These are phyloP conservation scores for Leccinum incarnatum DNA, from an alignment of 768 basidiomycete species.

Conservation along the genomic window DNA sequence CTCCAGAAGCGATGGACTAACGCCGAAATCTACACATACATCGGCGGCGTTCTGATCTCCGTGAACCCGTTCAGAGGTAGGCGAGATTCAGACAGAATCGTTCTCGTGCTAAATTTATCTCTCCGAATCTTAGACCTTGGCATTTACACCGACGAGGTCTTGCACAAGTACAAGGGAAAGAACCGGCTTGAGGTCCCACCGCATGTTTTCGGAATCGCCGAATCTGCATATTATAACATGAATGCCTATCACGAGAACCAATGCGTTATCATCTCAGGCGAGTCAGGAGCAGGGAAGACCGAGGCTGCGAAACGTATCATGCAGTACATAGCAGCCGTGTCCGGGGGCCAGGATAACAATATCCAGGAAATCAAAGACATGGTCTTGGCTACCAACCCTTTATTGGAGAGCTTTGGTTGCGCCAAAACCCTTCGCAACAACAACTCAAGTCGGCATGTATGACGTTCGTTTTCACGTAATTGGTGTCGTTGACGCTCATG, in stretches of 20 bases:
- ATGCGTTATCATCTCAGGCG: constrained; percentile 98
- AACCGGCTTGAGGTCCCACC: constrained; percentile 97
- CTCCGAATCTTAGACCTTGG: constrained; percentile 69
- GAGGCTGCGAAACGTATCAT: constrained; percentile 99
- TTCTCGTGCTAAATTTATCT: constrained; percentile 6
- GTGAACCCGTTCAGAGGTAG: constrained; percentile 96
- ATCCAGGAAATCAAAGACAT: constrained; percentile 99
- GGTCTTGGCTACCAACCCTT: constrained; percentile 97
- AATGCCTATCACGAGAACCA: constrained; percentile 99
- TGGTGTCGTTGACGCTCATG: constrained; percentile 4
- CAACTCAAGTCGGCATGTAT: constrained; percentile 96
- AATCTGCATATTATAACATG: constrained; percentile 98
- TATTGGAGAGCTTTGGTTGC: constrained; percentile 97
- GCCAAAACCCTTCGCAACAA: constrained; percentile 99
- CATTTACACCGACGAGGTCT: constrained; percentile 90
- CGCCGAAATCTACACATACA: constrained; percentile 98
- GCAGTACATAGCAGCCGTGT: constrained; percentile 99
- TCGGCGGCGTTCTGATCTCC: constrained; percentile 97
- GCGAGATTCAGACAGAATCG: constrained; percentile 8
- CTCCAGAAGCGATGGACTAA: constrained; percentile 94
- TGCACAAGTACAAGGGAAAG: constrained; percentile 89
- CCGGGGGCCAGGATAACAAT: constrained; percentile 81
- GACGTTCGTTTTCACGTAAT: constrained; percentile 30
- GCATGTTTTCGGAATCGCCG: constrained; percentile 97
- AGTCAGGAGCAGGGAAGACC: constrained; percentile 98